Conservation (phyloP, 768 basidiomycete genomes). For the Cystobasidium onofrii region DNA sequence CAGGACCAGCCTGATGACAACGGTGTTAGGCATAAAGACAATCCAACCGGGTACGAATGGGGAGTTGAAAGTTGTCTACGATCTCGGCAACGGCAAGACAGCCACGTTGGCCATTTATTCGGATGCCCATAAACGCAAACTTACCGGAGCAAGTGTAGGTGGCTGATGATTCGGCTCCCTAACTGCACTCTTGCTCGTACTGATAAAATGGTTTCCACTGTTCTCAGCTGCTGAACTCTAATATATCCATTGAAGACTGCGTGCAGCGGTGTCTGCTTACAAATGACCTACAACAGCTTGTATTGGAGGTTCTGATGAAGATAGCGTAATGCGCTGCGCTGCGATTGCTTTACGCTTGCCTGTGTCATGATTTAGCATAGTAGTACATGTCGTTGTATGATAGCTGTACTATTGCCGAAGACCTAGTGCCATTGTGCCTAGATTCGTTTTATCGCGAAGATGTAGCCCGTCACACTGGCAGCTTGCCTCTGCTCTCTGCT, state of each 20-base stretch:
- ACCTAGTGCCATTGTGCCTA: no score
- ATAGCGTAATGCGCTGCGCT: background rate
- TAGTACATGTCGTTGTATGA: background rate
- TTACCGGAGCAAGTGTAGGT: constrained; percentile 16
- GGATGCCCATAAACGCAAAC: background rate
- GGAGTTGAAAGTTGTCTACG: constrained; percentile 10
- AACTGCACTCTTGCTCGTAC: background rate
- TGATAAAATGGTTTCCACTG: background rate
- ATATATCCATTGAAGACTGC: constrained; percentile 2
- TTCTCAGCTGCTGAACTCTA: constrained; percentile 18
- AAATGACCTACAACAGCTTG: constrained; percentile 22
- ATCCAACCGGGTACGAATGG: constrained; percentile 17
- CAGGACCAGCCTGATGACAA: constrained; percentile 1
- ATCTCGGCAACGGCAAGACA: constrained; percentile 11
- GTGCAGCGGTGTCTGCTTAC: background rate
- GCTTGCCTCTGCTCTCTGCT: background rate
- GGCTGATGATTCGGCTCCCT: background rate
- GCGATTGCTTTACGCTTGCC: background rate
- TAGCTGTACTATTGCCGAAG: background rate
- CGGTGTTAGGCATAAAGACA: constrained; percentile 20
- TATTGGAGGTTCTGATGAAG: constrained; percentile 10
- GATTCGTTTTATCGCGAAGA: no score
- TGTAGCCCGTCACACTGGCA: no score
- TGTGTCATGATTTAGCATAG: background rate
- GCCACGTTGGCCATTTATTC: constrained; percentile 24